A percentile compares a stretch with the other conserved stretches of the same genome.
These are phyloP conservation scores for Rhodotorula sp. DNA, from an alignment of 1,284 basidiomycete genomes.

Conservation along the genomic window DNA sequence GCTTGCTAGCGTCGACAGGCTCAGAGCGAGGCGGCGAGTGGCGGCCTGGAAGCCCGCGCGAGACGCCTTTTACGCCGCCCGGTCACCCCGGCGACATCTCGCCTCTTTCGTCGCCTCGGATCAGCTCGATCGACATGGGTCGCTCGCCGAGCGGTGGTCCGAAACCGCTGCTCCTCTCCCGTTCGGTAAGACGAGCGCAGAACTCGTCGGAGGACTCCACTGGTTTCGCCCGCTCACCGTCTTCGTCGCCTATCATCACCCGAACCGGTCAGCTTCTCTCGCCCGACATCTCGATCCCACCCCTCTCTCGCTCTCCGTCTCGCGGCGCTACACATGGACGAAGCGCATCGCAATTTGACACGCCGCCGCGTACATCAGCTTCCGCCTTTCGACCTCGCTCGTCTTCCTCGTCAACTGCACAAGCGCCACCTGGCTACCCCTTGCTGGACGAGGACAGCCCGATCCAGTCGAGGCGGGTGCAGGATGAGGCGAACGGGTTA, in stretches of 20 bases:
- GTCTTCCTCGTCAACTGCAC: background rate
- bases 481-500: background rate
- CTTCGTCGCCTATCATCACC: conserved; percentile 10
- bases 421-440: background rate
- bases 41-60: conserved; percentile 18
- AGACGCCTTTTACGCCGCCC: conserved; percentile 37
- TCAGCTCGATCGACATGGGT: background rate
- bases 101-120: background rate
- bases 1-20: conserved; percentile 17
- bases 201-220: conserved; percentile 18
- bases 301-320: conserved; percentile 18
- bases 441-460: conserved; percentile 16
- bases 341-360: conserved; percentile 12
- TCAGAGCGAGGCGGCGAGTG: background rate
- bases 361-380: conserved; percentile 1
- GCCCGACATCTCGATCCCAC: conserved; percentile 22
- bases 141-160: conserved; percentile 15
- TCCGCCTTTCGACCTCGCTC: conserved; percentile 20
- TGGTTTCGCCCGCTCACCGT: conserved; percentile 3
- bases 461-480: conserved; percentile 4
- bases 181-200: conserved; percentile 20
- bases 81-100: background rate
- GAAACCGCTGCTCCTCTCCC: conserved; percentile 31
- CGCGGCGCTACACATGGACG: conserved; percentile 7
- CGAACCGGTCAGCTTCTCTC: conserved; percentile 8